Percentiles rank a stretch among this genome's conserved stretches.
Conservation (phyloP, 2,329 filamentous ascomycete genomes). For the Coniochaeta sp. region DNA sequence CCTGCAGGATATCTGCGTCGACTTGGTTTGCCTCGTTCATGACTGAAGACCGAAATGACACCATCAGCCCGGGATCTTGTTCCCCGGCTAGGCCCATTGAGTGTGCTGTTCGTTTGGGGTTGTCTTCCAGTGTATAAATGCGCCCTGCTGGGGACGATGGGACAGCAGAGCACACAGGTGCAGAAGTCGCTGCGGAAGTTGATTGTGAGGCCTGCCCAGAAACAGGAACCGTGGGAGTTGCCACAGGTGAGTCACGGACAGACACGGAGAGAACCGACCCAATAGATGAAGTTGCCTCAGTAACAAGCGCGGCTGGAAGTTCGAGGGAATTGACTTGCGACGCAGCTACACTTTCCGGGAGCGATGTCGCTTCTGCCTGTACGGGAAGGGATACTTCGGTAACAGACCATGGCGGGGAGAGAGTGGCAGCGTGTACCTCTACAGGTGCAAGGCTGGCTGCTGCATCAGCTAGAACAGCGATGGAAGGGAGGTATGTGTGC, state of each 20-base stretch:
- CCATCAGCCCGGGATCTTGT: conserved; percentile 38
- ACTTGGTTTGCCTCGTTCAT: conserved; percentile 34
- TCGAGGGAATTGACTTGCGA: not conserved
- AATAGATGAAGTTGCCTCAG: not conserved
- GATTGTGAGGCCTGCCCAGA: not conserved
- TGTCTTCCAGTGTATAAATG: conserved; percentile 33
- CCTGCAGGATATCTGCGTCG: conserved; percentile 36
- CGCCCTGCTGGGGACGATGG: not conserved
- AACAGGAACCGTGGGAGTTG: not conserved
- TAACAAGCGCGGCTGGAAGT: not conserved
- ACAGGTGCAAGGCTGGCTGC: not conserved
- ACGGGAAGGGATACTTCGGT: not conserved
- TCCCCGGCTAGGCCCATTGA: conserved; percentile 36
- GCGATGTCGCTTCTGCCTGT: not conserved
- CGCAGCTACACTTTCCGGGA: not conserved
- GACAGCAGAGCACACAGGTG: not conserved
- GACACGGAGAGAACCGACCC: not conserved
- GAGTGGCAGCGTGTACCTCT: not conserved
- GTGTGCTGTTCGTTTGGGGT: conserved; percentile 32
- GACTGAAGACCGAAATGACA: conserved; percentile 38
- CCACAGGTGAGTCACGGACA: not conserved
- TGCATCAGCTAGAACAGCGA: not conserved
- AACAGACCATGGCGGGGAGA: not conserved
- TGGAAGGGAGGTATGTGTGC: not conserved
- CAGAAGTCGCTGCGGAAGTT: not conserved